Conservation (phyloP, 306 rosid species). For the Fragaria vesca region DNA sequence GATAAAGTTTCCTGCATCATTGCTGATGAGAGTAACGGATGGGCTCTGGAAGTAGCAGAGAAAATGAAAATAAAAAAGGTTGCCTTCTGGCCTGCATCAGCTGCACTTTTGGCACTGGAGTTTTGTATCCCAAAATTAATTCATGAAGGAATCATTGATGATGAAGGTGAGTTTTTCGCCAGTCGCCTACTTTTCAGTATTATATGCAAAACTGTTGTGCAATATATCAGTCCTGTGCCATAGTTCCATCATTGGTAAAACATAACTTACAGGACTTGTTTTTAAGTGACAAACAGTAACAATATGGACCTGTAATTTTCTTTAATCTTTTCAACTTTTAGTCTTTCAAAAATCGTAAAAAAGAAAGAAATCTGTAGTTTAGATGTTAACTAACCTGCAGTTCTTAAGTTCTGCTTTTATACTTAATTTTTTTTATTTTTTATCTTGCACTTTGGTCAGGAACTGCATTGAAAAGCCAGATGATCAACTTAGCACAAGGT, state of each 20-base stretch:
- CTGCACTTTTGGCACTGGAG: conserved; percentile 28
- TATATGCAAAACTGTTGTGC: not conserved
- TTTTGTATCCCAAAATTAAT: conserved; percentile 35
- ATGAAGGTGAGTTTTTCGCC: conserved; percentile 35
- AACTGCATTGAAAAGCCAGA: conserved; percentile 19
- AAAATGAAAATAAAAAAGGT: conserved; percentile 38
- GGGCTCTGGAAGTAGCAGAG: conserved; percentile 52
- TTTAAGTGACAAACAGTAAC: not conserved
- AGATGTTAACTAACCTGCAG: not conserved
- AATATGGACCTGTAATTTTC: too few species aligned
- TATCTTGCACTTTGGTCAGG: conserved; percentile 18
- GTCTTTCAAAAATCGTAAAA: too few species aligned
- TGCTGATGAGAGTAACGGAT: conserved; percentile 34
- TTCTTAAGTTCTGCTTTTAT: not conserved
- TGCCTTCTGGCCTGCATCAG: conserved; percentile 47
- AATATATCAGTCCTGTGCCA: not conserved
- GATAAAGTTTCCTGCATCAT: conserved; percentile 34
- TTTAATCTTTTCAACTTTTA: too few species aligned
- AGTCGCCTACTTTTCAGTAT: not conserved
- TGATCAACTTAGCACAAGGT: conserved; percentile 17
- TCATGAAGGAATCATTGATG: conserved; percentile 32
- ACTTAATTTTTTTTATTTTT: not conserved
- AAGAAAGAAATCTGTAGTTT: not conserved
- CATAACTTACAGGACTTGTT: not conserved
- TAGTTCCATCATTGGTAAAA: not conserved